Percentiles rank a stretch among this genome's conserved stretches.
These are phyloP conservation scores for Saposhnikovia divaricata DNA, from an alignment of 129 eudicot genomes.

Conservation along the genomic window DNA sequence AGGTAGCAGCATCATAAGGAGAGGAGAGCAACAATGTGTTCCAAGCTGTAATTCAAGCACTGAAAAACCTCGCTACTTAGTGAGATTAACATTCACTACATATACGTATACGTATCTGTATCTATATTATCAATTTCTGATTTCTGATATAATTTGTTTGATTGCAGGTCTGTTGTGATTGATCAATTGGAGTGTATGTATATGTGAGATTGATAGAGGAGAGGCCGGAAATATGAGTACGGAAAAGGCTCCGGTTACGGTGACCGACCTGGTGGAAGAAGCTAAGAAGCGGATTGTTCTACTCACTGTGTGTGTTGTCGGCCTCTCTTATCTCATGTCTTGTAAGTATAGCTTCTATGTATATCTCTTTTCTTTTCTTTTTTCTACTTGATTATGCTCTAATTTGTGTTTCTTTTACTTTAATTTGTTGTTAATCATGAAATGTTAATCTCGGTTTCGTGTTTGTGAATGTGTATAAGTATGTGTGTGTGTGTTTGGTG, in stretches of 20 bases:
- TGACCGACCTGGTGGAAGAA: slow-evolving; percentile 77
- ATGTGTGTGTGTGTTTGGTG: not conserved
- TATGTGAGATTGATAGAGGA: slow-evolving; percentile 10
- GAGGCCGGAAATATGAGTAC: slow-evolving; percentile 39
- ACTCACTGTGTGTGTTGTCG: slow-evolving; percentile 61
- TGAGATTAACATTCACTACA: not conserved
- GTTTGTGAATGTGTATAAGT: not conserved
- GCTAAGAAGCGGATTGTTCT: slow-evolving; percentile 86
- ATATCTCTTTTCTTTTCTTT: not conserved
- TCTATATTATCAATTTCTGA: too few relatives aligned
- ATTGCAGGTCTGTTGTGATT: not conserved
- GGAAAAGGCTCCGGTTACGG: slow-evolving; percentile 53
- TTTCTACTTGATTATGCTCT: not conserved
- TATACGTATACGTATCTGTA: not conserved
- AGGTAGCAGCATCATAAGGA: too few relatives aligned
- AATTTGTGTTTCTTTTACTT: too few relatives aligned
- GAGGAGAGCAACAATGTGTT: not conserved
- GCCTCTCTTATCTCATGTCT: slow-evolving; percentile 91
- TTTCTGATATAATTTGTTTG: not conserved
- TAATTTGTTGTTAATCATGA: not conserved
- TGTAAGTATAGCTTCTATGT: slow-evolving; percentile 40
- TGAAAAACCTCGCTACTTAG: not conserved
- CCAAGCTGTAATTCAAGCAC: not conserved
- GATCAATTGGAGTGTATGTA: slow-evolving; percentile 6
- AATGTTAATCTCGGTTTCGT: not conserved